Evolutionary conservation across 768 basidiomycete genomes (phyloP), one percentile per base, ranked within the genome.

Genomic region (Boletus coccyginus): DNA sequence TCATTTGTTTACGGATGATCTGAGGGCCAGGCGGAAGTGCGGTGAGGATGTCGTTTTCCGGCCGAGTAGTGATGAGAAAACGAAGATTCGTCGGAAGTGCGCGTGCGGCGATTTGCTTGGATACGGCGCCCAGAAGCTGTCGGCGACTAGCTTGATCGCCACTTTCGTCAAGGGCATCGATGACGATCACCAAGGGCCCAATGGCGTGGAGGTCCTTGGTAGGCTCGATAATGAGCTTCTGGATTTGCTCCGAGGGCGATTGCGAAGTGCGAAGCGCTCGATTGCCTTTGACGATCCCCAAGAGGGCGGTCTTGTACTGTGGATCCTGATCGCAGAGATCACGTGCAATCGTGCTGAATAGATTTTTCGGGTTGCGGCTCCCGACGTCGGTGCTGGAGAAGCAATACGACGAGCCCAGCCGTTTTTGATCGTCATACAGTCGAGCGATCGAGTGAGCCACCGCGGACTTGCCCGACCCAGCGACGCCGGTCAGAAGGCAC

Each of bases 161-260:
- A 33, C 66, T 63, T 32, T 63, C 59, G 24, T 70, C 65, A 8
- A 73, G 50, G 7, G 57, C 69, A 32, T 75, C 74, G 24, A 52
- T 35, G 11, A 52, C 33, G 17, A 52, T 19, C 21, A 52, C 21
- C 7, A 51, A 38, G 1, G 50, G 40, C 11, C 50, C 50, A 9
- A 50, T 33, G 8, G 29, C 9, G 19, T 32, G 31, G 40, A 50
- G 40, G 40, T 13, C 12, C 19, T 33, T 13, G 27, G n/a, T 41
- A 14, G 43, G 27, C 5, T 21, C 43, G 13, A 44, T 44, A 16
- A 44, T 29, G 12, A 44, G 27, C 14, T 17, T 27, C 43, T 35
- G 5, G 12, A 70, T 57, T 36, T 70, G 70, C 19, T 35, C 52
- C 3, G n/a, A 46, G 16, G 53, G 43, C 12, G 51, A 21, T 8